A percentile compares a stretch with the other conserved stretches of the same genome.
phyloP scores from a whole-genome alignment of 306 rosid species.

The Morella rubra region DNA sequence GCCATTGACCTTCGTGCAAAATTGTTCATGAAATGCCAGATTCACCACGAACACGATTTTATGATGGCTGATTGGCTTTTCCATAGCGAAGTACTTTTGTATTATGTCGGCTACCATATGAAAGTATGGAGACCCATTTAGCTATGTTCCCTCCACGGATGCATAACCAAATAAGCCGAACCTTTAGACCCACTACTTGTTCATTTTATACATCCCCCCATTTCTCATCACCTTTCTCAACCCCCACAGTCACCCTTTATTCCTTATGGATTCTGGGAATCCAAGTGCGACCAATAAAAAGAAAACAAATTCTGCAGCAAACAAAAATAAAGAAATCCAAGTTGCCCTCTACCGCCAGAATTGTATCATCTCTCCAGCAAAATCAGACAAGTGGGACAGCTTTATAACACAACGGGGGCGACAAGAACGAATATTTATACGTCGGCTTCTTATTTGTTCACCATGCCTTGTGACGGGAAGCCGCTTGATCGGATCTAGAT shows the following conservation, averaged over 20 bases:
- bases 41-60: too few species aligned
- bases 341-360: background rate
- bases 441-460: conserved; percentile 32
- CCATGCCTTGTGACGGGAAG: conserved; percentile 43
- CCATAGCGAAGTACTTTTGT: too few species aligned
- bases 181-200: conserved; percentile 32
- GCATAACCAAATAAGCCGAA: conserved; percentile 29
- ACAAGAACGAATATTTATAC: conserved; percentile 38
- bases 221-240: conserved; percentile 32
- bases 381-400: conserved; percentile 33
- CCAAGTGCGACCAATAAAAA: conserved; percentile 23
- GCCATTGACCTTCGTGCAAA: too few species aligned
- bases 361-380: conserved; percentile 29
- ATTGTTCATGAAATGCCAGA: too few species aligned
- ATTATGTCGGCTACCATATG: too few species aligned
- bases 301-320: conserved; percentile 4
- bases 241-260: conserved; percentile 18
- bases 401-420: conserved; percentile 30
- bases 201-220: conserved; percentile 24
- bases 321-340: background rate
- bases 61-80: too few species aligned
- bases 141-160: conserved; percentile 21
- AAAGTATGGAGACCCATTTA: conserved; percentile 26
- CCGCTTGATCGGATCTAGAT: conserved; percentile 66
- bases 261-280: conserved; percentile 28